A percentile compares a stretch with the other conserved stretches of the same genome.
These are phyloP conservation scores for Lactifluus pinguis DNA, from an alignment of 768 basidiomycete species.

Conservation along the genomic window DNA sequence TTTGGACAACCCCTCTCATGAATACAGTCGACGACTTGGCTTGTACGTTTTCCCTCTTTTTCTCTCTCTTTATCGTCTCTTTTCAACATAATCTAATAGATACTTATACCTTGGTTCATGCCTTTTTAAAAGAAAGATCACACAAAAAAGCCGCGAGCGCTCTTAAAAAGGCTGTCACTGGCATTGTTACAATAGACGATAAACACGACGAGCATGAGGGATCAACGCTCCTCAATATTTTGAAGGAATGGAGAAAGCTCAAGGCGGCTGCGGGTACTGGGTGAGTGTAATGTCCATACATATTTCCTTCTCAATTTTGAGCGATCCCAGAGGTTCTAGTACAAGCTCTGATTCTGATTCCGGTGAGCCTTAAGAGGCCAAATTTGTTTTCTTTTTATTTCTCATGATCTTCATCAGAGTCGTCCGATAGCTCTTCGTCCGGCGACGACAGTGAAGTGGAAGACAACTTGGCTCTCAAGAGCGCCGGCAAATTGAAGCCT, in stretches of 20 bases:
- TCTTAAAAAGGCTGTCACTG: slow-evolving; percentile 64
- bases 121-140: slow-evolving; percentile 57
- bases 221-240: slow-evolving; percentile 53
- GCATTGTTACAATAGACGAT: slow-evolving; percentile 51
- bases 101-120: slow-evolving; percentile 67
- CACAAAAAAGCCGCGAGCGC: slow-evolving; percentile 66
- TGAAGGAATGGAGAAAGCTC: slow-evolving; percentile 51
- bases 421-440: slow-evolving; percentile 21
- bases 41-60: background rate
- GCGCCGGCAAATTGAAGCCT: background rate
- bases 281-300: slow-evolving; percentile 2
- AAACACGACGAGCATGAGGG: slow-evolving; percentile 36
- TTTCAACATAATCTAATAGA: slow-evolving; percentile 30
- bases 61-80: background rate
- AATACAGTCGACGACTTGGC: background rate
- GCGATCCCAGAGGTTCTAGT: background rate
- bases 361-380: background rate
- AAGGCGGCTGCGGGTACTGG: slow-evolving; percentile 4
- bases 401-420: slow-evolving; percentile 2
- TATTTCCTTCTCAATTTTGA: background rate
- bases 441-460: slow-evolving; percentile 5
- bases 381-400: background rate
- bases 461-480: background rate
- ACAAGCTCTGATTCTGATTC: slow-evolving; percentile 21
- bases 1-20: background rate